Base-by-base conservation (phyloP, 306 rosid species). In the Ziziphus jujuba region DNA sequence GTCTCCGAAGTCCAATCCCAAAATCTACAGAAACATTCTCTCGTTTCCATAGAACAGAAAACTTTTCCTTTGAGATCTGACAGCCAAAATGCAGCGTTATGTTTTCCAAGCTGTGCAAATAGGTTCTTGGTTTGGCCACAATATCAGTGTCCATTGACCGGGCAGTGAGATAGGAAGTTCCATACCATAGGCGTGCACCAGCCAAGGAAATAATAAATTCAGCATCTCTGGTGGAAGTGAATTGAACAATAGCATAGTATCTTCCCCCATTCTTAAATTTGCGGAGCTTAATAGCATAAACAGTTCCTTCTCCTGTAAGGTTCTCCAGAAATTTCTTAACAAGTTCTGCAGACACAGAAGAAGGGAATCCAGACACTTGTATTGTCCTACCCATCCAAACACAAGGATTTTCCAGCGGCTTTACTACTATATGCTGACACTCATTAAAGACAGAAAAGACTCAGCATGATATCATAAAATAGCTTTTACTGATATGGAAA, bases 161-260 rank as follows among this genome's bases (percentile, higher is more conserved):
- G 16, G 85, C 87, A 24, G 72, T 82, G 62, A 86, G 31, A 75
- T 76, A 79, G 28, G 79, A 75, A 0, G 0, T 0, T 33, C 71
- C 81, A 53, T 72, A 89, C 60, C 34, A 2, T 64, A 92, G 67
- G n/a, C 2, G 0, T 15, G 0, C 17, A 5, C 20, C 72, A 63
- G 87, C 84, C 74, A 24, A 13, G 34, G 72, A 22, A 48, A 67
- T 34, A 59, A 92, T 78, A n/a, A 0, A 0, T 35, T 81, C 71
- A 70, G 91, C 92, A 50, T 2, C 36, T 21, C 36, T 9, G 55
- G 36, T 44, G 0, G 61, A 15, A 25, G 60, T 76, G 77, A 92
- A 92, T 70, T 89, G 97, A 55, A 92, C 79, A 40, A 78, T 82
- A 44, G 95, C 97, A 79, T 5, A 79, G 56, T 80, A 75, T 72